Evolutionary conservation across 352 stramenopile genomes (phyloP), one percentile per base, ranked within the genome.

Genomic region (Pythium utonaiense): DNA sequence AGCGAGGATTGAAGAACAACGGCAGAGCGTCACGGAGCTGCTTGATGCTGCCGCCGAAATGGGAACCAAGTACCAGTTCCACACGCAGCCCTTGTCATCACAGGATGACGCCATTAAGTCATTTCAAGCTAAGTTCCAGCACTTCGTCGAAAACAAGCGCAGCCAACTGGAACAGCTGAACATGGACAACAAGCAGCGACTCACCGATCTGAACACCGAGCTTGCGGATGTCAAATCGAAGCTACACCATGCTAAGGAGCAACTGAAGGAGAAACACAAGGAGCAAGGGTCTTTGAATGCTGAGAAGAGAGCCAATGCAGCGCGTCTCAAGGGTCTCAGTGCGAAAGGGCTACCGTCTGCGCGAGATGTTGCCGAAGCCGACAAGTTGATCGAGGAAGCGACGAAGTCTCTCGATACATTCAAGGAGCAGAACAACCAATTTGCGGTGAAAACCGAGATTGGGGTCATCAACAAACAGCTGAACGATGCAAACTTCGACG

Each of bases 41-140:
- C 64, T 93, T 33, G 57, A 79, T 36, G 63, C 74, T 30, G 78
- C 70, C 0, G 64, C 59, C 1, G 67, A 69, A 22, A 65, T 83
- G 10, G 74, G 83, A 3, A 74, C 69, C 9, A 86, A 85, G 53
- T 89, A 93, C 57, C 60, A 72, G 14, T 85, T 93, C 44, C 70
- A 85, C 28, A 49, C 73, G 12, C 73, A 79, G 30, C 69, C 72
- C 1, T 38, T 93, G 16, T 78, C 77, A 22, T 77, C 78, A 0
- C 71, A 86, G 53, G 68, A 74, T 6, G 69, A 79, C 3, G 79
- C 83, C n/a, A 66, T 90, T 27, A 74, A 71, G 19, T 62, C 69
- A 9, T 89, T 89, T 38, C 30, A 83, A 1, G 25, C 56, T 1
- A 75, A 80, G 47, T 90, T 92, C 49, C 53, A 71, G 41, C 49